Evolutionary conservation across 768 basidiomycete genomes (phyloP).

Genomic region (Trametes meyenii): DNA sequence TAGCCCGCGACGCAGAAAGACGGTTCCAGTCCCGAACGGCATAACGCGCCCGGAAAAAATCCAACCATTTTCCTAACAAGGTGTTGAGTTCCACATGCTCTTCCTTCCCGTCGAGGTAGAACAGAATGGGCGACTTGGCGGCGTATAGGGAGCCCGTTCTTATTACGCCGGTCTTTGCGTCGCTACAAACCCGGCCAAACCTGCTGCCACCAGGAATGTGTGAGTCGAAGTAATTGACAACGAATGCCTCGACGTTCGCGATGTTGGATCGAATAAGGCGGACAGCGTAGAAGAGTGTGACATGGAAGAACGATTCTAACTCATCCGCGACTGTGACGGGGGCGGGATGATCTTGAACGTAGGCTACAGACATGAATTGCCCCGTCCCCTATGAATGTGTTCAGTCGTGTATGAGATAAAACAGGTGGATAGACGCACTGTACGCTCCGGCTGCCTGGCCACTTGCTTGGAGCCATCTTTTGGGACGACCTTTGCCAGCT

Average conservation of each 20-base stretch:
- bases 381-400: constrained; percentile 1
- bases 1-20: neutral
- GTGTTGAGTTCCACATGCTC: neutral
- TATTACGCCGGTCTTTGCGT: neutral
- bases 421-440: neutral
- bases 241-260: neutral
- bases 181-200: neutral
- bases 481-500: neutral
- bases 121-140: neutral
- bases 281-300: neutral
- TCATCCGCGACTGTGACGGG: neutral
- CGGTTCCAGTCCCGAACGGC: neutral
- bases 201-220: neutral
- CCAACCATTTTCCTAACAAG: neutral
- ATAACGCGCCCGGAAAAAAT: neutral
- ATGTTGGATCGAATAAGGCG: neutral
- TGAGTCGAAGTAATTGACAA: neutral
- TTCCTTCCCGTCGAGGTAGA: neutral
- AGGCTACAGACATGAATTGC: constrained; percentile 10
- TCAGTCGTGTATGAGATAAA: too few relatives aligned
- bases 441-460: neutral
- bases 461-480: neutral
- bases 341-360: neutral
- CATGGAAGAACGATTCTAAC: constrained; percentile 5
- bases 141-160: neutral